phyloP scores from a whole-genome alignment of 108 stramenopile species.

The Fragilaria radians region DNA sequence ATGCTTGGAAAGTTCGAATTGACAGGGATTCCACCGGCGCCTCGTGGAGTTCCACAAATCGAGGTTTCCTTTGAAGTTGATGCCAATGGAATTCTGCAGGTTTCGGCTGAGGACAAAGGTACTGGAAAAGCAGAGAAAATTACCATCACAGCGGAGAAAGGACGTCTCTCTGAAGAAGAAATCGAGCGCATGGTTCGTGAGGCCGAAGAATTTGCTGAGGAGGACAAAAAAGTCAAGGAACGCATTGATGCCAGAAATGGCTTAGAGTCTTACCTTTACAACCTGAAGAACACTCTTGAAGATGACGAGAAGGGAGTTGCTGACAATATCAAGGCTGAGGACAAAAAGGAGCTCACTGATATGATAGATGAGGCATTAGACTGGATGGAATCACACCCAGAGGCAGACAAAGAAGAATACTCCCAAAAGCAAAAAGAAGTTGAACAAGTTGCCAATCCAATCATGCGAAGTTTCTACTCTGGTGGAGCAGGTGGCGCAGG shows the following conservation, averaged over 20 bases:
- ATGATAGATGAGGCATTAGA: slow-evolving; percentile 87
- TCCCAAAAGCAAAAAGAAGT: slow-evolving; percentile 83
- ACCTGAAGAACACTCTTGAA: slow-evolving; percentile 68
- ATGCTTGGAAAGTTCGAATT: slow-evolving; percentile 91
- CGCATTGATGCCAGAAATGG: slow-evolving; percentile 86
- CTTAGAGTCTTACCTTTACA: slow-evolving; percentile 91
- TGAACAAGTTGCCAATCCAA: slow-evolving; percentile 83
- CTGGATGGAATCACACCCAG: slow-evolving; percentile 93
- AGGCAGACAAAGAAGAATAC: slow-evolving; percentile 86
- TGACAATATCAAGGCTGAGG: slow-evolving; percentile 59
- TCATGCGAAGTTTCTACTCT: slow-evolving; percentile 77
- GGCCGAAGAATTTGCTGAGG: slow-evolving; percentile 89
- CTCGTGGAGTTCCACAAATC: slow-evolving; percentile 92
- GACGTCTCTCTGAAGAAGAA: slow-evolving; percentile 90
- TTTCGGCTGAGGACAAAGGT: slow-evolving; percentile 89
- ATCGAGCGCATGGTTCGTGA: slow-evolving; percentile 94
- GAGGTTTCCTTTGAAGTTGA: slow-evolving; percentile 97
- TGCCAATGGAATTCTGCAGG: slow-evolving; percentile 92
- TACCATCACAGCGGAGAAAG: slow-evolving; percentile 96
- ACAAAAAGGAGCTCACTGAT: slow-evolving; percentile 78
- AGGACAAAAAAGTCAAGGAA: slow-evolving; percentile 76
- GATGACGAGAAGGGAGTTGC: slow-evolving; percentile 83
- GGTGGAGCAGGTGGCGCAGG: slow-evolving; percentile 36
- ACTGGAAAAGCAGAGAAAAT: slow-evolving; percentile 93
- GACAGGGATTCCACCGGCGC: slow-evolving; percentile 89